phyloP scores from a whole-genome alignment of 2,329 filamentous ascomycete species.

The Talaromyces sp. region DNA sequence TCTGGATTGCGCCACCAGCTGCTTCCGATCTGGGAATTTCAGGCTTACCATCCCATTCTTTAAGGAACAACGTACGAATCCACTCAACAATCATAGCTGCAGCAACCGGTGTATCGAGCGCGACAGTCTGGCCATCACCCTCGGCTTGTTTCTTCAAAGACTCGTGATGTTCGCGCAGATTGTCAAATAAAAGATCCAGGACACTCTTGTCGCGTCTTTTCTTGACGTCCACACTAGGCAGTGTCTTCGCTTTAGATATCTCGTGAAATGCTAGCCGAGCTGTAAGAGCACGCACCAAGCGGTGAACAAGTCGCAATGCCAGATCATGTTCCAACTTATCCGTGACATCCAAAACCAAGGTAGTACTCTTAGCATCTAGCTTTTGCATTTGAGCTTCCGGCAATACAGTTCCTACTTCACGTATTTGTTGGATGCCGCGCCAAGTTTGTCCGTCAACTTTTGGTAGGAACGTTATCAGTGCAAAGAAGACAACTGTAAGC shows the following conservation, averaged over 20 bases:
- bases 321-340: conserved; percentile 54
- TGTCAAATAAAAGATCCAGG: conserved; percentile 38
- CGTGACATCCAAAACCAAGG: conserved; percentile 34
- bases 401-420: conserved; percentile 39
- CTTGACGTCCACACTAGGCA: conserved; percentile 29
- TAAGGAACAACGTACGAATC: conserved; percentile 66
- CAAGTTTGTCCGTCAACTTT: conserved; percentile 37
- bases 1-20: conserved; percentile 72
- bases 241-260: conserved; percentile 42
- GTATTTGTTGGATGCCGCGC: conserved; percentile 45
- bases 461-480: conserved; percentile 40
- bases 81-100: conserved; percentile 43
- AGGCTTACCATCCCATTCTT: conserved; percentile 76
- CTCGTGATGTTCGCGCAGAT: conserved; percentile 33
- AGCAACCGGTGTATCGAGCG: conserved; percentile 26
- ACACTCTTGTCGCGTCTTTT: conserved; percentile 34
- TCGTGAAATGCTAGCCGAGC: conserved; percentile 51
- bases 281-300: conserved; percentile 51
- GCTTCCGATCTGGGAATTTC: conserved; percentile 67
- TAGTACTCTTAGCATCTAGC: conserved; percentile 30
- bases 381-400: conserved; percentile 40
- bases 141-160: conserved; percentile 20
- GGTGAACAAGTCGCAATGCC: conserved; percentile 51
- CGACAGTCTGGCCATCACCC: background rate
- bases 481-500: conserved; percentile 39